Conservation (phyloP, 2,329 filamentous ascomycete species). For the Arachnomyces sp. region DNA sequence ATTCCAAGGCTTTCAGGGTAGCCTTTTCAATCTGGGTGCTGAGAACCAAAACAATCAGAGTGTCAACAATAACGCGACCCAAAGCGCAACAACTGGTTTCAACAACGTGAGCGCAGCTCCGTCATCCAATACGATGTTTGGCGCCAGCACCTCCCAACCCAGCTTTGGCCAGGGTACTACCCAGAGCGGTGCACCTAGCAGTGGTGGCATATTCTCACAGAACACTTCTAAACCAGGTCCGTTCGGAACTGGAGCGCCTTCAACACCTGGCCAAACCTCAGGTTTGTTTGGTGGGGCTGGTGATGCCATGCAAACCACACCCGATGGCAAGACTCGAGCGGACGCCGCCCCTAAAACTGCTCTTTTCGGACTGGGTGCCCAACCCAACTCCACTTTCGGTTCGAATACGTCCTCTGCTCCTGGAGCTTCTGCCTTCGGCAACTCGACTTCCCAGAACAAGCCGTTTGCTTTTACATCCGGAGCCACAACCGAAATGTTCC, state of each 20-base stretch:
- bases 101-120: too few relatives aligned
- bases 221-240: constrained; percentile 15
- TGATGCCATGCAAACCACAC: constrained; percentile 29
- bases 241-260: constrained; percentile 15
- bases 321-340: constrained; percentile 19
- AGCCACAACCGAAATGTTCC: too few relatives aligned
- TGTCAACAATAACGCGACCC: constrained; percentile 1
- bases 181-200: too few relatives aligned
- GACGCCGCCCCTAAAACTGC: constrained; percentile 13
- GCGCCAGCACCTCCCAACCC: too few relatives aligned
- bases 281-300: constrained; percentile 1
- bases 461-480: not conserved
- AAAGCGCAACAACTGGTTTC: constrained; percentile 2
- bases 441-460: not conserved
- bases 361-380: constrained; percentile 16
- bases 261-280: constrained; percentile 10
- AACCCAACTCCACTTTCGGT: constrained; percentile 15
- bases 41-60: constrained; percentile 10
- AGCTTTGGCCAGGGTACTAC: too few relatives aligned
- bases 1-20: constrained; percentile 26
- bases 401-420: constrained; percentile 11
- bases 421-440: constrained; percentile 14
- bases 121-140: too few relatives aligned
- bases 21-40: constrained; percentile 23
- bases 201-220: too few relatives aligned